Evolutionary conservation across 2,329 filamentous ascomycete species (phyloP), one percentile per base, ranked within the genome.

Genomic region (Bisporella sp.): DNA sequence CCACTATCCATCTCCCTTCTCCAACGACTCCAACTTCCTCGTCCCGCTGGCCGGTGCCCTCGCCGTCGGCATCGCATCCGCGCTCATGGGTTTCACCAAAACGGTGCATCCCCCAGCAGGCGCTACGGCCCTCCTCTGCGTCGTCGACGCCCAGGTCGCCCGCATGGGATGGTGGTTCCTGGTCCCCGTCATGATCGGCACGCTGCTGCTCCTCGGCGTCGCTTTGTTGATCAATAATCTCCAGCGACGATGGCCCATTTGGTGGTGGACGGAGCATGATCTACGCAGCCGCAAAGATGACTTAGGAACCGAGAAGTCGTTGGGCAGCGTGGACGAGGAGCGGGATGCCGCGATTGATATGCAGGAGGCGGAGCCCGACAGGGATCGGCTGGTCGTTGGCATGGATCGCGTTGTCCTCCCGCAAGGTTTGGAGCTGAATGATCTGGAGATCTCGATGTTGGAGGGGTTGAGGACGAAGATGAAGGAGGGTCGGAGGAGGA

Each of bases 51-150:
- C 75, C 1, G 85, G 81, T 8, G 78, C 84, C 8, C 66, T 89
- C 0, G 72, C 82, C 1, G 87, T 84, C 56, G 84, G 81, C 0
- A 64, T 75, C 3, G 76, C 85, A 0, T 85, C 79, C 0, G 71
- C 76, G 1, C 51, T 80, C 50, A 90, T 89, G 86, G 75, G 74
- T 0, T 59, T 88, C 28, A 89, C 85, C 1, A 84, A 83, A 47
- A 89, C 85, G 0, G 74, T 87, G 0, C 84, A 90, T 57, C 86
- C 86, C 0, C 87, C 86, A 0, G 86, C 84, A 0, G 86, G 87
- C 4, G 85, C 86, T 6, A 90, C 85, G 1, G 85, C 84, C 0
- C 68, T 91, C 1, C 68, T 90, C 30, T 84, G 84, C 0, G 82
- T 85, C 0, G 73, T 81, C 1, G 79, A 82, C 51, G 68, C 74